These are phyloP conservation scores for Penicillium sp. DNA, from an alignment of 2,329 filamentous ascomycete species.

Conservation along the genomic window DNA sequence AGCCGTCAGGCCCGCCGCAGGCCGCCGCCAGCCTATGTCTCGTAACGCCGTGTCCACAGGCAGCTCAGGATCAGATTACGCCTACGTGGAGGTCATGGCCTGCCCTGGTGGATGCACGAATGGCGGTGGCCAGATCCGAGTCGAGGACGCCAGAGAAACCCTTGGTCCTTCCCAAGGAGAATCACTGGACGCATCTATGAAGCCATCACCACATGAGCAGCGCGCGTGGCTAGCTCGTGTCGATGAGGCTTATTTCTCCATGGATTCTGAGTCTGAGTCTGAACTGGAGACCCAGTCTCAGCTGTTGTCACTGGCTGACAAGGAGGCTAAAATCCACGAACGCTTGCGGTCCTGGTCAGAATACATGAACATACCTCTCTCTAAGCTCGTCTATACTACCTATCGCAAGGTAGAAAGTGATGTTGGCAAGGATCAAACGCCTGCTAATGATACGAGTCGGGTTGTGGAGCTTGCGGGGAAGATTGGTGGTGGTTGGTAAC, in stretches of 20 bases:
- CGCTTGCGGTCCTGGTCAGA: slow-evolving; percentile 67
- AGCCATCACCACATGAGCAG: slow-evolving; percentile 67
- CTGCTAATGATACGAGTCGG: slow-evolving; percentile 60
- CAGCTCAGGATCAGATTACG: slow-evolving; percentile 53
- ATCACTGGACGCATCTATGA: slow-evolving; percentile 29
- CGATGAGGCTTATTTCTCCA: slow-evolving; percentile 85
- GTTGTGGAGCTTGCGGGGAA: slow-evolving; percentile 83
- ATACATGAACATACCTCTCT: slow-evolving; percentile 60
- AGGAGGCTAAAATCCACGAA: slow-evolving; percentile 46
- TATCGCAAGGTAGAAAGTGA: slow-evolving; percentile 91
- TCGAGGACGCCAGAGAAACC: slow-evolving; percentile 57
- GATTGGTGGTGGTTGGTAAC: slow-evolving; percentile 83
- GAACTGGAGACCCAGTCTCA: slow-evolving; percentile 24
- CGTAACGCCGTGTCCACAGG: slow-evolving; percentile 25
- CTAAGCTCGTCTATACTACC: slow-evolving; percentile 70
- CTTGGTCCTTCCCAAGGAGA: slow-evolving; percentile 14
- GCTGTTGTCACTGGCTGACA: slow-evolving; percentile 21
- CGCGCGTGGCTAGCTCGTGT: slow-evolving; percentile 74
- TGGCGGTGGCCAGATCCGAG: slow-evolving; percentile 88
- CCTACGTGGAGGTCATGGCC: slow-evolving; percentile 98
- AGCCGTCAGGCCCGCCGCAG: slow-evolving; percentile 20
- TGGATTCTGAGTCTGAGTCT: slow-evolving; percentile 47
- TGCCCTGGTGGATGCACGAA: slow-evolving; percentile 98
- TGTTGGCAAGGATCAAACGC: slow-evolving; percentile 63
- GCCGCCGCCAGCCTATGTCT: slow-evolving; percentile 26